These are phyloP conservation scores for Colletotrichum gloeosporioides DNA, from an alignment of 2,329 filamentous ascomycete species.

Conservation along the genomic window DNA sequence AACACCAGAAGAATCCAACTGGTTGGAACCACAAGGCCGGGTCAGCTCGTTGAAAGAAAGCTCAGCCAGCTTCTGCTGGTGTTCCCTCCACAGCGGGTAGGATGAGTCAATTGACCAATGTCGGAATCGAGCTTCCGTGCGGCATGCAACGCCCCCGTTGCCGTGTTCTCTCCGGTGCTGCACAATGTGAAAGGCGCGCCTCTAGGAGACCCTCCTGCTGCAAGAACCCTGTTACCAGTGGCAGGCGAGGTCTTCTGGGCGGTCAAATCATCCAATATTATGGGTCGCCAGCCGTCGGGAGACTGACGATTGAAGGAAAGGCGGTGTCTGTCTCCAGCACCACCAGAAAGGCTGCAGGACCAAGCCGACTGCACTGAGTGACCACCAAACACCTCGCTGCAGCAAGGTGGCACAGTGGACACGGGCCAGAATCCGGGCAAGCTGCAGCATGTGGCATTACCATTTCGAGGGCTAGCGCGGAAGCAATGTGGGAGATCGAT, in stretches of 20 bases:
- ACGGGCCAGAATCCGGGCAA: slow-evolving; percentile 12
- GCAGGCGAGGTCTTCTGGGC: neutral
- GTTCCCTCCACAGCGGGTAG: neutral
- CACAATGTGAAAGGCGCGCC: neutral
- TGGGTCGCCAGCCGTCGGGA: neutral
- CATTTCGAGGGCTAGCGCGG: neutral
- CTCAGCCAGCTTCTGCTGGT: neutral
- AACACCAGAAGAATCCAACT: neutral
- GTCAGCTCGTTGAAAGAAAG: neutral
- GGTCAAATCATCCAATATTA: neutral
- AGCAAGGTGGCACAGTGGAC: neutral
- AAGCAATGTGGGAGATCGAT: slow-evolving; percentile 6
- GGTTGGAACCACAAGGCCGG: neutral
- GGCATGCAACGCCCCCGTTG: neutral
- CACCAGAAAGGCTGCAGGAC: neutral
- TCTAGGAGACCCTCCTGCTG: neutral
- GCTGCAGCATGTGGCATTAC: slow-evolving; percentile 20
- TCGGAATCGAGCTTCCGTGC: neutral
- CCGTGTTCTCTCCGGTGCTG: neutral
- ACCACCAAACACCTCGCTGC: neutral
- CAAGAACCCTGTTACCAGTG: neutral
- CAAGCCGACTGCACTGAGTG: neutral
- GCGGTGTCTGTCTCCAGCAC: slow-evolving; percentile 18
- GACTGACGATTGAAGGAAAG: neutral
- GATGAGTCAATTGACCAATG: neutral